phyloP scores from a whole-genome alignment of 1,139 yeast genomes.

The Wickerhamomyces sp. region DNA sequence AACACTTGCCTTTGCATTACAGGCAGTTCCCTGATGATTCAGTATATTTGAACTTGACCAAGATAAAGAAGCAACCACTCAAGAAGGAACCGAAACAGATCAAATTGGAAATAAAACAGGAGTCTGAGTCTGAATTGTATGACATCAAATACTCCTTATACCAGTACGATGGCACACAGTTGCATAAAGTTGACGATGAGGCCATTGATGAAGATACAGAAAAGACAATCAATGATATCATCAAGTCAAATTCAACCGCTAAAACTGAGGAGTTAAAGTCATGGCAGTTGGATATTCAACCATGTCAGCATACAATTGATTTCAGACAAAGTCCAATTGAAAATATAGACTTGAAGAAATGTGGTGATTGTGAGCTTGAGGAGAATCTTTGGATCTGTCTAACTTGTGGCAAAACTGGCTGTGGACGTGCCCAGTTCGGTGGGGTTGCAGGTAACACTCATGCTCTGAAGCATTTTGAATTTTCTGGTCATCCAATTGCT shows the following conservation, averaged over 20 bases:
- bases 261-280: constrained; percentile 72
- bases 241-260: constrained; percentile 61
- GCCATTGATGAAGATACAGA: constrained; percentile 13
- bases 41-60: constrained; percentile 54
- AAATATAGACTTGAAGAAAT: constrained; percentile 39
- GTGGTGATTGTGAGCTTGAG: constrained; percentile 61
- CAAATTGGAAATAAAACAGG: constrained; percentile 71
- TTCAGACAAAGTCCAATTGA: constrained; percentile 36
- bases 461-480: constrained; percentile 64
- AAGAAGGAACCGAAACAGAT: constrained; percentile 41
- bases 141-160: constrained; percentile 34
- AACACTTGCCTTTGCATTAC: constrained; percentile 47
- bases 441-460: constrained; percentile 91
- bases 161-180: constrained; percentile 8
- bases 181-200: constrained; percentile 2
- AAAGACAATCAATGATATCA: constrained; percentile 41
- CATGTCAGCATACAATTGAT: constrained; percentile 70
- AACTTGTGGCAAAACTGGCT: constrained; percentile 82
- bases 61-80: constrained; percentile 40
- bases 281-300: constrained; percentile 84
- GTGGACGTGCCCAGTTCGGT: constrained; percentile 93
- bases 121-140: constrained; percentile 63
- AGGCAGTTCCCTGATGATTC: constrained; percentile 47
- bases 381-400: constrained; percentile 92
- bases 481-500: constrained; percentile 69